These are phyloP conservation scores for Globisporangium nunn DNA, from an alignment of 352 stramenopile genomes.

Conservation along the genomic window DNA sequence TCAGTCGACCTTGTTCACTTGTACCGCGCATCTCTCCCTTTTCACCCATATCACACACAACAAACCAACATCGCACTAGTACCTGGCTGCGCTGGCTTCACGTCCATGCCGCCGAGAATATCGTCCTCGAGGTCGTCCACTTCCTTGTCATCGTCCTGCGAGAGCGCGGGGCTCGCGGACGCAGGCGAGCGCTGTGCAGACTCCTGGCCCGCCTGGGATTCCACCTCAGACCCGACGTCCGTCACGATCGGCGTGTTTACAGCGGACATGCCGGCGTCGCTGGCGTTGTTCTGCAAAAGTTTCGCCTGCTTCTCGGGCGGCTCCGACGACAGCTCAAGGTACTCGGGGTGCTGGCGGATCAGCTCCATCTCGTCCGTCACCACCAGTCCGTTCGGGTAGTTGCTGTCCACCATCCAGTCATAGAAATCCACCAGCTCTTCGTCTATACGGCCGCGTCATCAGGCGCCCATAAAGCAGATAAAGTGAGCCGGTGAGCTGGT, in stretches of 20 bases:
- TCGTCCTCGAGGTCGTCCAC: conserved; percentile 77
- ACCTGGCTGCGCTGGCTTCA: conserved; percentile 30
- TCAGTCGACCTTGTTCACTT: not conserved
- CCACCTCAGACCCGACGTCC: conserved; percentile 54
- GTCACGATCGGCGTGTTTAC: conserved; percentile 69
- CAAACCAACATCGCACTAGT: not conserved
- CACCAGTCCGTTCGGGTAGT: conserved; percentile 59
- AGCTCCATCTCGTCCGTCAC: conserved; percentile 81
- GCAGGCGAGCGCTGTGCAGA: conserved; percentile 59
- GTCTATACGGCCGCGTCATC: conserved; percentile 16
- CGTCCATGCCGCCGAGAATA: conserved; percentile 65
- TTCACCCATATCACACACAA: not conserved
- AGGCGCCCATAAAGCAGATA: not conserved
- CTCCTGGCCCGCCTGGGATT: conserved; percentile 49
- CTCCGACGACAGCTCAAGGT: conserved; percentile 53
- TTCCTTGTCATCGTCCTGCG: conserved; percentile 62
- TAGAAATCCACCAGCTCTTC: conserved; percentile 84
- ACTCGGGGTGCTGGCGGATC: conserved; percentile 77
- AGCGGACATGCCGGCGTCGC: conserved; percentile 33
- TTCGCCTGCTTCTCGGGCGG: conserved; percentile 32
- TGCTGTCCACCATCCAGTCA: conserved; percentile 81
- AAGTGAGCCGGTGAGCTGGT: not conserved
- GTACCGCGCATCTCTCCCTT: no score
- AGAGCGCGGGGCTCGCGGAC: conserved; percentile 53
- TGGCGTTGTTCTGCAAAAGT: conserved; percentile 13